Conservation (phyloP, 768 basidiomycete species). For the Lactarius evosmus region DNA sequence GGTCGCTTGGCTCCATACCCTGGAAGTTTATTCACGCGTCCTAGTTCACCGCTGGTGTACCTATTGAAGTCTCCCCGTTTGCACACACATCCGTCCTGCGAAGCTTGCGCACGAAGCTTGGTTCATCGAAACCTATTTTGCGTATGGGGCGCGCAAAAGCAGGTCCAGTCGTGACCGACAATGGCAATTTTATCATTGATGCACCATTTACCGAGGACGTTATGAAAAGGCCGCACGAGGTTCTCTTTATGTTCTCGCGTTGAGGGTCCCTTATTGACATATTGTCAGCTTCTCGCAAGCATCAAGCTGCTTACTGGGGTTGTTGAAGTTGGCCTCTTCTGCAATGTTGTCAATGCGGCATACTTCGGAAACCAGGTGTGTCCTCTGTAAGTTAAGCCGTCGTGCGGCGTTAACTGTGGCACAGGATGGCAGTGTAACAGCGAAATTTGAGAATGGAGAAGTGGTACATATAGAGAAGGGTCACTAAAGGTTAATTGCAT, state of each 20-base stretch:
- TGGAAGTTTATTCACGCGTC: constrained; percentile 14
- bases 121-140: constrained; percentile 68
- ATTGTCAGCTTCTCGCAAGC: constrained; percentile 59
- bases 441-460: constrained; percentile 11
- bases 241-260: constrained; percentile 47
- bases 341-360: constrained; percentile 88
- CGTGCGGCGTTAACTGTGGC: not conserved
- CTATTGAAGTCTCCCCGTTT: constrained; percentile 95
- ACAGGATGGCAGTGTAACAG: constrained; percentile 22
- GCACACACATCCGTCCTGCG: constrained; percentile 87
- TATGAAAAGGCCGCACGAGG: constrained; percentile 51
- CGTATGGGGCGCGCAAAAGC: constrained; percentile 94
- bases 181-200: constrained; percentile 97
- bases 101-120: constrained; percentile 55
- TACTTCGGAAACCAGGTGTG: constrained; percentile 88
- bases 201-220: constrained; percentile 76
- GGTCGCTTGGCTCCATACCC: constrained; percentile 33
- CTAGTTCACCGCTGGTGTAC: constrained; percentile 85
- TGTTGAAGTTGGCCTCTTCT: constrained; percentile 99
- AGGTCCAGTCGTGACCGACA: constrained; percentile 95
- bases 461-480: constrained; percentile 11
- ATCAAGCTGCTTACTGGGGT: constrained; percentile 97
- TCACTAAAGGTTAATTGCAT: constrained; percentile 7
- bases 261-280: constrained; percentile 2
- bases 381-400: not conserved